A percentile compares a stretch with the other conserved stretches of the same genome.
These are phyloP conservation scores for Trichoderma arundinaceum DNA, from an alignment of 2,329 filamentous ascomycete species.

Conservation along the genomic window DNA sequence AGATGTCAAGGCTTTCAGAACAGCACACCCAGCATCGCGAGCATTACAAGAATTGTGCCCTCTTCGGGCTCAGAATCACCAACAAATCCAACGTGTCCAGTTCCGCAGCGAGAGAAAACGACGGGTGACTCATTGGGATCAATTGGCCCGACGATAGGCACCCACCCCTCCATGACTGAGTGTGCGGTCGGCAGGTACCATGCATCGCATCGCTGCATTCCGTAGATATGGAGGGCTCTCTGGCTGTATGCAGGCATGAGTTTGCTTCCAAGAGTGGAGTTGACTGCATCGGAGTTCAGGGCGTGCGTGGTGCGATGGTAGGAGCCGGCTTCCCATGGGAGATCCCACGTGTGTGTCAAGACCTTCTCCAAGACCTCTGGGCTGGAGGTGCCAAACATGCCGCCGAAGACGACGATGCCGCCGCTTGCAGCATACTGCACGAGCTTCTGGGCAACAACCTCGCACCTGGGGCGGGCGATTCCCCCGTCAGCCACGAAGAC, in stretches of 20 bases:
- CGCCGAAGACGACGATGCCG: slow-evolving; percentile 28
- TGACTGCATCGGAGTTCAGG: slow-evolving; percentile 36
- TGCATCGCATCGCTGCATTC: slow-evolving; percentile 35
- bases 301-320: slow-evolving; percentile 36
- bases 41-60: slow-evolving; percentile 37
- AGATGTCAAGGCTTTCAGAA: background rate
- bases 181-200: slow-evolving; percentile 37
- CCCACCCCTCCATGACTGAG: slow-evolving; percentile 22
- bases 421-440: slow-evolving; percentile 23
- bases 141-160: slow-evolving; percentile 7
- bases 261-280: slow-evolving; percentile 17
- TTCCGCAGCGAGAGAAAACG: slow-evolving; percentile 38
- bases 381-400: background rate
- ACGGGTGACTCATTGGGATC: slow-evolving; percentile 35
- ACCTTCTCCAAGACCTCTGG: background rate
- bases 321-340: slow-evolving; percentile 36
- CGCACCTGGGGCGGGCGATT: slow-evolving; percentile 17
- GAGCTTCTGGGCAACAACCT: slow-evolving; percentile 25
- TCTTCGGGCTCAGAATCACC: slow-evolving; percentile 41
- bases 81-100: slow-evolving; percentile 41
- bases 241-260: slow-evolving; percentile 39
- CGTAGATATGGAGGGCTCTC: slow-evolving; percentile 38
- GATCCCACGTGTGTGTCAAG: slow-evolving; percentile 28
- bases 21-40: slow-evolving; percentile 41
- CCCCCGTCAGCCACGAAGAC: slow-evolving; percentile 24